Percentiles rank a stretch among this genome's conserved stretches.
phyloP scores from a whole-genome alignment of 352 stramenopile genomes.

The Phytophthora kernoviae region DNA sequence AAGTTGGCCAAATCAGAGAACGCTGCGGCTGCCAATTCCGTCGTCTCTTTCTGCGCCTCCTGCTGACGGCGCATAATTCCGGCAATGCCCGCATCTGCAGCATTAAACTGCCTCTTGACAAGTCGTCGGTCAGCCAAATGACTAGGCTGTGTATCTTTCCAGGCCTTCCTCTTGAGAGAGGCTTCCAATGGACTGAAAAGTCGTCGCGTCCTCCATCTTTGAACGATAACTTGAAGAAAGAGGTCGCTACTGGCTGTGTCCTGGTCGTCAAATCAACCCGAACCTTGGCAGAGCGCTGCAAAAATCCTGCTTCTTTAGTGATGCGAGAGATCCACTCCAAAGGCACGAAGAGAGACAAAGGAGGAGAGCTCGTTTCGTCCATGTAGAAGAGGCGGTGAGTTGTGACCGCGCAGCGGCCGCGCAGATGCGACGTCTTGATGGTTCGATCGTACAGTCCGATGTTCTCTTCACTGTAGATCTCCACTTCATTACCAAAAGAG shows the following conservation, averaged over 20 bases:
- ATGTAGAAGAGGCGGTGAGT: conserved; percentile 88
- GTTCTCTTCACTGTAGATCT: conserved; percentile 88
- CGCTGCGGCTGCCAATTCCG: conserved; percentile 73
- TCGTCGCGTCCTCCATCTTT: conserved; percentile 86
- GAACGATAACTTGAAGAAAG: conserved; percentile 87
- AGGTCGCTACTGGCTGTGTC: conserved; percentile 42
- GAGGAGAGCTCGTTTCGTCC: conserved; percentile 54
- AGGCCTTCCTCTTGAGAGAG: conserved; percentile 68
- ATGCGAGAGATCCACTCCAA: conserved; percentile 74
- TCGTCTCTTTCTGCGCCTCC: conserved; percentile 81
- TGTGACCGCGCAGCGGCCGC: conserved; percentile 79
- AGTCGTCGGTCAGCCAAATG: conserved; percentile 75
- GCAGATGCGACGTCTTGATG: conserved; percentile 73
- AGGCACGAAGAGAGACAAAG: conserved; percentile 69
- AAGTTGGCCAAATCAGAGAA: conserved; percentile 92
- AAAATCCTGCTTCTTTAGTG: conserved; percentile 83
- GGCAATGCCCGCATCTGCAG: conserved; percentile 78
- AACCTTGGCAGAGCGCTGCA: conserved; percentile 85
- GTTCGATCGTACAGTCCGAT: conserved; percentile 85
- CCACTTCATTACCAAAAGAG: conserved; percentile 80
- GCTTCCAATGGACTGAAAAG: conserved; percentile 81
- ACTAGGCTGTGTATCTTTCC: conserved; percentile 78
- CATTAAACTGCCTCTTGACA: conserved; percentile 80
- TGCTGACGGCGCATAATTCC: conserved; percentile 83
- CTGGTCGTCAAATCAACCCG: conserved; percentile 67